Evolutionary conservation across 2,329 filamentous ascomycete genomes (phyloP), one percentile per base, ranked within the genome.

Genomic region (Stagonosporopsis chrysanthemi): DNA sequence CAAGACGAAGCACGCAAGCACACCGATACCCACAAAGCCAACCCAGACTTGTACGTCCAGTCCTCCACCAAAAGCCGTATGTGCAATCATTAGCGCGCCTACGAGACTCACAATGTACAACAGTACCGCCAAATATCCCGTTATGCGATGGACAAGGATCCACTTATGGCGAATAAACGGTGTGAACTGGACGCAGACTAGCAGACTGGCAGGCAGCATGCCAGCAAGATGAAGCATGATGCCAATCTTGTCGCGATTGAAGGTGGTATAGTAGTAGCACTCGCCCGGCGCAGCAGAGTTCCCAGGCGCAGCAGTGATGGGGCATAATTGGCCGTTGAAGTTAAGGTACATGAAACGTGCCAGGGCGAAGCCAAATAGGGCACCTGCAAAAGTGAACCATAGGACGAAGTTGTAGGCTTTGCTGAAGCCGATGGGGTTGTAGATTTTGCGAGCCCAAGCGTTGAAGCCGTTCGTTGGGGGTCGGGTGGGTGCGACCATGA

Each of bases 401-500:
- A 88, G 75, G 35, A 76, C 61, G 62, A 87, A 85, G 69, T 86
- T 87, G 77, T 86, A 86, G 33, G 77, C 78, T 64, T 83, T 83
- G 2, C 74, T 70, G 74, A 88, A 88, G 45, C 85, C 85, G 24
- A 86, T 56, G 2, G 78, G 73, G 40, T 74, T 78, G 43, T 68
- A 64, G 22, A 71, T 49, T 9, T 52, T 61, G 9, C 61, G 53
- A 3, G 61, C 58, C 33, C 57, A 52, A 35, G 54, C 45, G 15
- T 61, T 61, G 44, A 60, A 58, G 26, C 57, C 38, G 31, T 59
- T 63, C 19, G 41, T 52, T 19, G 58, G 51, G 8, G 54, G 54
- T 4, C 47, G 46, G 31, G 38, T 48, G 11, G 54, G 29, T n/a
- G 36, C 38, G 6, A 15, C 38, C 36, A 58, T 54, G 3, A 19